A percentile compares a stretch with the other conserved stretches of the same genome.
Conservation (phyloP, 106 monocot species). For the Apostasia ramifera region DNA sequence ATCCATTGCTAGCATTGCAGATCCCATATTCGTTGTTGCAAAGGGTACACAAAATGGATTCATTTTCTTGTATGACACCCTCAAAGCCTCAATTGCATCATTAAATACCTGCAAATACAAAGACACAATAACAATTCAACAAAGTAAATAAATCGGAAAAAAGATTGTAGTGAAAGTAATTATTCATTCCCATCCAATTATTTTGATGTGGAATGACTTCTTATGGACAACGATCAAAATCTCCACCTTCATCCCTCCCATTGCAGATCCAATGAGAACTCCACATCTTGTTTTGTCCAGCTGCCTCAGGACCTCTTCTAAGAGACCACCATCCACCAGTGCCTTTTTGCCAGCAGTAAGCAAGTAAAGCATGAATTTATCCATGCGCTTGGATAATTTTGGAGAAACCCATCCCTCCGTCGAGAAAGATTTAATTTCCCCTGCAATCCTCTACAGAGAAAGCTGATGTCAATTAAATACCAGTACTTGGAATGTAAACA, state of each 20-base stretch:
- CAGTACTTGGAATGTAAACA: no score
- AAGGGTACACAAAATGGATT: slow-evolving; percentile 84
- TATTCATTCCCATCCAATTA: background rate
- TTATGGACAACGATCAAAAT: background rate
- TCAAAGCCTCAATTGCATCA: slow-evolving; percentile 82
- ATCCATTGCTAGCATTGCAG: slow-evolving; percentile 88
- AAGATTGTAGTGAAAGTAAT: no score
- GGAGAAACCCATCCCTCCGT: slow-evolving; percentile 69
- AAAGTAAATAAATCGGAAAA: no score
- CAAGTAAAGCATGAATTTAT: slow-evolving; percentile 71
- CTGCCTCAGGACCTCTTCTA: slow-evolving; percentile 37
- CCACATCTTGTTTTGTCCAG: slow-evolving; percentile 60
- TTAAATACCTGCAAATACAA: slow-evolving; percentile 41
- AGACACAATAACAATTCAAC: no score
- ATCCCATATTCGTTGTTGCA: slow-evolving; percentile 86
- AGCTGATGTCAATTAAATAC: no score
- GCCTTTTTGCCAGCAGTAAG: slow-evolving; percentile 69
- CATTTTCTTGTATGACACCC: slow-evolving; percentile 79
- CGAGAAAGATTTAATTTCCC: slow-evolving; percentile 66
- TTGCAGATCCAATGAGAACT: slow-evolving; percentile 63
- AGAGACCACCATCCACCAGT: slow-evolving; percentile 48
- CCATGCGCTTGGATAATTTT: slow-evolving; percentile 64
- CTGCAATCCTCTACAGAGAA: slow-evolving; percentile 51
- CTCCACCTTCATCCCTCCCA: slow-evolving; percentile 69
- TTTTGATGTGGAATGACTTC: no score